Conservation (phyloP, 257 asterid species). For the Gynochthodes officinalis region DNA sequence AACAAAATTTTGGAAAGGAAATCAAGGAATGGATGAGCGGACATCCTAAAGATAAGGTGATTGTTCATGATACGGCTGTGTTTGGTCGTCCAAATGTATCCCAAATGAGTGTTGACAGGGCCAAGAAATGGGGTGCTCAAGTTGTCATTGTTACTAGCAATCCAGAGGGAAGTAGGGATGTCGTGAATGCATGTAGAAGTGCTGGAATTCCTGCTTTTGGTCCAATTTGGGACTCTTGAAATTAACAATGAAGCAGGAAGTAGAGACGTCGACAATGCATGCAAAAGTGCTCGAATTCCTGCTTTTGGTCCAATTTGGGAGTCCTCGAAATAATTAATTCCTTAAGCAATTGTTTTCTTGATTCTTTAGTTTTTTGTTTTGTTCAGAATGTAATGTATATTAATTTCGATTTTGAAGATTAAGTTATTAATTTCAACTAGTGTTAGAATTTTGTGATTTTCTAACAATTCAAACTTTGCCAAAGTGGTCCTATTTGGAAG, state of each 20-base stretch:
- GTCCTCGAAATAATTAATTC: too few relatives aligned
- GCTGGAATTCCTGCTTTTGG: conserved; percentile 55
- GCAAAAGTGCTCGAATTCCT: conserved; percentile 47
- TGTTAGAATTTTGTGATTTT: too few relatives aligned
- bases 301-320: conserved; percentile 66
- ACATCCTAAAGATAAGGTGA: conserved; percentile 41
- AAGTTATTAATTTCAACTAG: too few relatives aligned
- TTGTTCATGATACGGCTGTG: conserved; percentile 57
- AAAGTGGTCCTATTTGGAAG: too few relatives aligned
- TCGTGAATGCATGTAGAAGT: conserved; percentile 44
- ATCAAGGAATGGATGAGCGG: conserved; percentile 49
- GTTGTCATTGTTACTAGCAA: conserved; percentile 61
- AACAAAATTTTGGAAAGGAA: conserved; percentile 53
- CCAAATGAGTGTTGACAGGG: conserved; percentile 45
- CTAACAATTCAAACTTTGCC: too few relatives aligned
- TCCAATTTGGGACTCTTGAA: conserved; percentile 62
- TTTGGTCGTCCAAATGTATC: conserved; percentile 61
- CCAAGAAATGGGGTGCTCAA: conserved; percentile 41
- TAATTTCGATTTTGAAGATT: too few relatives aligned
- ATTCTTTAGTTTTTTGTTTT: too few relatives aligned
- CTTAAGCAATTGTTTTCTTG: too few relatives aligned
- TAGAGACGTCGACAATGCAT: conserved; percentile 46
- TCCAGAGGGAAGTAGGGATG: conserved; percentile 61
- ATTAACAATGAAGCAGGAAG: conserved; percentile 61
- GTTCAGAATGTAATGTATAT: too few relatives aligned